Percentiles rank a stretch among this genome's conserved stretches.
These are phyloP conservation scores for cucumber (Cucumis sativus) DNA, from an alignment of 306 rosid species.

Conservation along the genomic window Cucumber_9930_V3 NC_026655.2:18743001-18743500, in stretches of 20 bases:
- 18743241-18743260: conserved; percentile 76
- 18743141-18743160: conserved; percentile 65
- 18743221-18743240: conserved; percentile 53
- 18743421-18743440: background rate
- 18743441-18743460: background rate
- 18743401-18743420: background rate
- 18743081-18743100: conserved; percentile 89
- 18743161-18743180: conserved; percentile 70
- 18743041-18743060: conserved; percentile 88
- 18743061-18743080: conserved; percentile 85
- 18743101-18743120: conserved; percentile 94
- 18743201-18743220: conserved; percentile 75
- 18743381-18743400: background rate
- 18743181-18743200: conserved; percentile 91
- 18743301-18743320: background rate
- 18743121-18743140: conserved; percentile 58
- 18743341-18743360: conserved; percentile 6
- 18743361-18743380: background rate
- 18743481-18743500: background rate
- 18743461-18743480: background rate
- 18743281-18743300: background rate
- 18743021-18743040: conserved; percentile 81
- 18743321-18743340: background rate
- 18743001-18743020: conserved; percentile 38
- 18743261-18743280: conserved; percentile 85